These are phyloP conservation scores for Ophiostoma australiae DNA, from an alignment of 2,329 filamentous ascomycete genomes.

Conservation along the genomic window DNA sequence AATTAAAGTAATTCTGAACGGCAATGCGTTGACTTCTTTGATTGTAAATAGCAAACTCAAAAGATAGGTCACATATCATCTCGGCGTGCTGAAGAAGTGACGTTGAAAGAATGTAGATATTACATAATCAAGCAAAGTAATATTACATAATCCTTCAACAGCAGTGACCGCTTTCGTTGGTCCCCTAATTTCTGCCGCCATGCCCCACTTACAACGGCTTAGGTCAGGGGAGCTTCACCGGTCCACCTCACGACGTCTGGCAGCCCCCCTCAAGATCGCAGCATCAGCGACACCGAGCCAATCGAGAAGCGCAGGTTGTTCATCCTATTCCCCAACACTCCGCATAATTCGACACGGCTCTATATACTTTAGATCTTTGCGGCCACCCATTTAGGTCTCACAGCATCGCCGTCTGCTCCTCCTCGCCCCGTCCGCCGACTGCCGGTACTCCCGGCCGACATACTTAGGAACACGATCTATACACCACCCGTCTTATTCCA, in stretches of 20 bases:
- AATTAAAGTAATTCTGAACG: background rate
- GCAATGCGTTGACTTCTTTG: background rate
- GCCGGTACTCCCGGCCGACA: background rate
- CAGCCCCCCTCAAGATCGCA: background rate
- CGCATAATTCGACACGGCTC: background rate
- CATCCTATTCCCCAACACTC: background rate
- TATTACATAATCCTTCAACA: background rate
- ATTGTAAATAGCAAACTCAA: background rate
- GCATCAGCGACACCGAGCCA: background rate
- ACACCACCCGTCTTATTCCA: background rate
- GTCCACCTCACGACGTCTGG: conserved; percentile 3
- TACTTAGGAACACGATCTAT: background rate
- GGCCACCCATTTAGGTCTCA: too few relatives aligned
- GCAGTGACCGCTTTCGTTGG: background rate
- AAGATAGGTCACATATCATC: background rate
- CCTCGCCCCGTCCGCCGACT: background rate
- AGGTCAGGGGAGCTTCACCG: conserved; percentile 17
- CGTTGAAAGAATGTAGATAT: background rate
- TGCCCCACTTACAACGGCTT: background rate
- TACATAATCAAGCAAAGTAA: background rate
- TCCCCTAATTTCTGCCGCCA: background rate
- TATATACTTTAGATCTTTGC: background rate
- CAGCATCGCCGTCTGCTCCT: background rate
- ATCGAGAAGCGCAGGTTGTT: background rate
- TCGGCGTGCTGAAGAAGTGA: background rate